phyloP scores from a whole-genome alignment of 257 asterid genomes.

The Handroanthus guayacan region DNA sequence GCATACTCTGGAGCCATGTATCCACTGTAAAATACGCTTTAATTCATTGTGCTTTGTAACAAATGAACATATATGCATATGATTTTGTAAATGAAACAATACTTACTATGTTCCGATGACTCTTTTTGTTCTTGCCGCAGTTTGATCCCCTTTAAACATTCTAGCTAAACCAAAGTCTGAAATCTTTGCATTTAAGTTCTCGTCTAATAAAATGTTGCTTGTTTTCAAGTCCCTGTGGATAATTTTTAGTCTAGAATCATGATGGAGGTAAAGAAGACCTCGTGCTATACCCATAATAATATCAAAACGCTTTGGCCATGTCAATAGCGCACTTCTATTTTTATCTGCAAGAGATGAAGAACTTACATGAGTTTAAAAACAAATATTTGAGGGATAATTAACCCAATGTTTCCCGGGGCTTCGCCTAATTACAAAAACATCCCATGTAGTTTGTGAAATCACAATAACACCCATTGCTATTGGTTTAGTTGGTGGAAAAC shows the following conservation, averaged over 20 bases:
- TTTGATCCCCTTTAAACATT: constrained; percentile 34
- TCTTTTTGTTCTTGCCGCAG: constrained; percentile 31
- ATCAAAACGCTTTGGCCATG: constrained; percentile 34
- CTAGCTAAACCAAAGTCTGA: constrained; percentile 41
- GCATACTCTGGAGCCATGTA: constrained; percentile 38
- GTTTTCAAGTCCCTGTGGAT: constrained; percentile 43
- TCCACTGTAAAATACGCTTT: constrained; percentile 24
- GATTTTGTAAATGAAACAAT: no score
- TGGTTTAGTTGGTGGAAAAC: no score
- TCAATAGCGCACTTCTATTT: constrained; percentile 11
- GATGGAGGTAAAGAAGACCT: constrained; percentile 43
- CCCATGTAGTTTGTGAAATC: no score
- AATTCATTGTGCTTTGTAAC: not conserved
- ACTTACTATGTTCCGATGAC: constrained; percentile 40
- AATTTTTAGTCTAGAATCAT: constrained; percentile 38
- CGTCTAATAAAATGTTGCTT: constrained; percentile 38
- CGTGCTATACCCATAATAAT: constrained; percentile 38
- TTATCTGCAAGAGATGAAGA: constrained; percentile 25
- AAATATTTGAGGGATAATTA: no score
- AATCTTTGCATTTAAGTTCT: constrained; percentile 31
- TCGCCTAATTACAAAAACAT: no score
- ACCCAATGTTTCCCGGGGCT: no score
- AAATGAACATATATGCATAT: not conserved
- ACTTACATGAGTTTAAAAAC: no score
- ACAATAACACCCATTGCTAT: no score